phyloP scores from a whole-genome alignment of 768 basidiomycete species.

The Mrakia hoshinonis region DNA sequence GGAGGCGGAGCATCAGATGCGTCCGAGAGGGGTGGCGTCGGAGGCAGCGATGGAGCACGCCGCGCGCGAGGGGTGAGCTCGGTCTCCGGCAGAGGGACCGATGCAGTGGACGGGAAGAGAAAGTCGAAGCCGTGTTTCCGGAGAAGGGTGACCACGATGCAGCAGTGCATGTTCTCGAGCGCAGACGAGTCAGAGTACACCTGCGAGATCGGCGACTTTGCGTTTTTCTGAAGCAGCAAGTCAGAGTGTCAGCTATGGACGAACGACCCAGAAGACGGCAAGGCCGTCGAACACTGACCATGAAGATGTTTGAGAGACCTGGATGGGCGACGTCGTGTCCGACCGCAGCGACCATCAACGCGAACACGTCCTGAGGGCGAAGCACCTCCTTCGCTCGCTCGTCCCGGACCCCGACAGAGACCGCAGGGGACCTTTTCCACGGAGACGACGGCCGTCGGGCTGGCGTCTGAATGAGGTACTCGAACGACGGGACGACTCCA shows the following conservation, averaged over 20 bases:
- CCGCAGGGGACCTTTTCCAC: slow-evolving; percentile 33
- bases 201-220: slow-evolving; percentile 73
- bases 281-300: slow-evolving; percentile 54
- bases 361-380: slow-evolving; percentile 64
- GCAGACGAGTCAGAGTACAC: slow-evolving; percentile 84
- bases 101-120: slow-evolving; percentile 32
- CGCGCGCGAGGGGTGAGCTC: background rate
- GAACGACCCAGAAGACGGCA: background rate
- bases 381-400: slow-evolving; percentile 36
- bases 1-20: background rate
- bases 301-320: slow-evolving; percentile 83
- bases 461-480: slow-evolving; percentile 49
- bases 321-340: slow-evolving; percentile 97
- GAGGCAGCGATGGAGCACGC: slow-evolving; percentile 10
- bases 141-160: slow-evolving; percentile 69
- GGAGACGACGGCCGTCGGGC: slow-evolving; percentile 30
- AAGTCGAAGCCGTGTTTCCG: slow-evolving; percentile 65
- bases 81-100: background rate
- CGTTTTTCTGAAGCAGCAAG: slow-evolving; percentile 70
- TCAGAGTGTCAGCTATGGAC: background rate
- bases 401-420: slow-evolving; percentile 26
- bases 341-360: slow-evolving; percentile 80
- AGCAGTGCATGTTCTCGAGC: slow-evolving; percentile 80
- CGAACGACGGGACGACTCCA: slow-evolving; percentile 69
- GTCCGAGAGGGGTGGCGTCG: background rate